Conservation (phyloP, 1,139 yeast species). For the Geotrichum candidum region DNA sequence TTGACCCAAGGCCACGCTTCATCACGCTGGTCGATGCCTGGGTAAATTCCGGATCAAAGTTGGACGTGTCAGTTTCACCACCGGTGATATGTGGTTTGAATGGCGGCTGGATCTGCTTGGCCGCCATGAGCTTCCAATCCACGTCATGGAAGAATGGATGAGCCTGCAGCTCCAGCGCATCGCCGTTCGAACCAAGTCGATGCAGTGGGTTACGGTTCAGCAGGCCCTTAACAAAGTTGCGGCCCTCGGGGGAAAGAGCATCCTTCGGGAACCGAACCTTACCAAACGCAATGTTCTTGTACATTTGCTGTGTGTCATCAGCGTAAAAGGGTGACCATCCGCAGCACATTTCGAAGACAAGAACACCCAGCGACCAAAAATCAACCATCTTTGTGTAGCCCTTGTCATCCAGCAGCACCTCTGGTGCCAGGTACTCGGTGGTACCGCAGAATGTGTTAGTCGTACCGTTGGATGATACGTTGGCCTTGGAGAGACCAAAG, state of each 20-base stretch:
- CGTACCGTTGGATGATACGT: slow-evolving; percentile 78
- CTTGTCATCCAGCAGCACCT: slow-evolving; percentile 81
- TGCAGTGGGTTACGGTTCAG: slow-evolving; percentile 93
- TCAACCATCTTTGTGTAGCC: slow-evolving; percentile 95
- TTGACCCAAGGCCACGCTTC: slow-evolving; percentile 53
- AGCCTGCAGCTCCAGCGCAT: slow-evolving; percentile 84
- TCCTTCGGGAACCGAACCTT: slow-evolving; percentile 96
- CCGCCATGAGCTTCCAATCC: slow-evolving; percentile 75
- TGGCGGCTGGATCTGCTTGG: slow-evolving; percentile 92
- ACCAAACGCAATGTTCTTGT: slow-evolving; percentile 96
- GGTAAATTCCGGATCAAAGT: slow-evolving; percentile 96
- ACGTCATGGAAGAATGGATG: slow-evolving; percentile 88
- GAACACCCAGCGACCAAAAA: slow-evolving; percentile 96
- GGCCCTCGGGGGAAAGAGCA: slow-evolving; percentile 82
- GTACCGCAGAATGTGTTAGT: slow-evolving; percentile 98
- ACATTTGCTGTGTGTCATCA: slow-evolving; percentile 96
- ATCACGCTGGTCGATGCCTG: slow-evolving; percentile 80
- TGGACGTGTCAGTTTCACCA: slow-evolving; percentile 81
- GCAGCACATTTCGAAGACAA: slow-evolving; percentile 93
- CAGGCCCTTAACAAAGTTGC: slow-evolving; percentile 90
- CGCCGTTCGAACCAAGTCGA: slow-evolving; percentile 83
- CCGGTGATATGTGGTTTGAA: slow-evolving; percentile 88
- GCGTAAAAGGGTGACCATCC: slow-evolving; percentile 99
- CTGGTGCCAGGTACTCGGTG: slow-evolving; percentile 95
- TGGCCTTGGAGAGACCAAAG: slow-evolving; percentile 93